Evolutionary conservation across 2,329 filamentous ascomycete genomes (phyloP), one percentile per base, ranked within the genome.

Genomic region (Curvularia spicifera): DNA sequence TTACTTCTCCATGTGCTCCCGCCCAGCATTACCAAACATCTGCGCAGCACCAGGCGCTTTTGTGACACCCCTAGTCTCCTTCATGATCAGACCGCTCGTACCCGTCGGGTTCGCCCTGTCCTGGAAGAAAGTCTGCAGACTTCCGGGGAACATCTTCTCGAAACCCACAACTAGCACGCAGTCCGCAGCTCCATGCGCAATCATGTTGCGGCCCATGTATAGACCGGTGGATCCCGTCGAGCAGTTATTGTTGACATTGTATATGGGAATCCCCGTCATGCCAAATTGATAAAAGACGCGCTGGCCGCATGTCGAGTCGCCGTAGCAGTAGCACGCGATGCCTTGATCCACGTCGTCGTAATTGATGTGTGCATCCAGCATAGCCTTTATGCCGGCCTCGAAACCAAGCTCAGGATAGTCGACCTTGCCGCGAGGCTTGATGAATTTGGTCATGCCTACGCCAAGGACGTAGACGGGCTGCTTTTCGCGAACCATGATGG

Each of bases 161-260:
- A 98, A 98, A 4, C 94, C 95, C 20, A 98, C 87, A 0, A 98
- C 93, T 60, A 98, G 81, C 20, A 97, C 87, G 74, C 92, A 96
- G 78, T 97, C 91, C 1, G 92, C 91, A 13, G 87, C 91, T 33
- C 93, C 93, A 68, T 91, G 85, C 6, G 87, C 84, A 69, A 97
- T 88, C 76, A 96, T 84, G 52, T 89, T 91, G 33, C 93, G 84
- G 1, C 85, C 95, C 85, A 98, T 89, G 74, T 89, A 88, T 57
- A 98, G 81, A 8, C 94, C 95, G 0, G 94, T 97, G 4, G 89
- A 93, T n/a, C 94, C 95, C 0, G 94, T 98, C 4, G 91, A 91
- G 84, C 94, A 98, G 83, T 97, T 97, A 84, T 98, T 98, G 85
- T 97, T 98, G 74, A 97, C 92, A 74, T 98, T 98, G 84, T 96